Evolutionary conservation across 352 stramenopile genomes (phyloP), one percentile per base, ranked within the genome.

Genomic region (Lagenidium giganteum): DNA sequence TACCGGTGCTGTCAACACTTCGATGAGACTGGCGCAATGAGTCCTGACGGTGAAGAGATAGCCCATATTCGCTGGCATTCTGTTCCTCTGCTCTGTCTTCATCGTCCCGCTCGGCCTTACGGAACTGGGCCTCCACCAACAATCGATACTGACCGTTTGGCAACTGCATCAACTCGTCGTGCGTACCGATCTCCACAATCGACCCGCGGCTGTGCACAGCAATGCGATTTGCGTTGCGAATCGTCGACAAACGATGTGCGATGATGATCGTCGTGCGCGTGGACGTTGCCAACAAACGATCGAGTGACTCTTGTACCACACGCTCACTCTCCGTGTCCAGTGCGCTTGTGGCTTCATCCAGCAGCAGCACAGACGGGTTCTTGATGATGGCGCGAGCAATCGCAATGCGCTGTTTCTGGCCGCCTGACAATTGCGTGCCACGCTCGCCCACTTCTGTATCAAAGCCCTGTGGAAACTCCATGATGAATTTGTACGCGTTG

Each of bases 181-280:
- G 91, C 3, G 75, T 95, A 8, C 92, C 94, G n/a, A 71, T 52
- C 54, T 97, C 90, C 4, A 90, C 73, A 21, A 98, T 79, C 34
- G 53, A 53, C 8, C 93, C 91, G 20, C 84, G 54, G 22, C 95
- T 56, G 42, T 98, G 57, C 8, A 98, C 91, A 25, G 89, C 71
- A 48, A 98, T 98, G 36, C 77, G 62, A 60, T 97, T 84, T 46
- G 83, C 90, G 70, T 95, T 81, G 42, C 86, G 77, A 45, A 97
- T 78, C 1, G 85, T 97, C 33, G 68, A 86, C 8, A 97, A 54
- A 20, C 90, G 69, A 66, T 97, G 90, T 2, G 90, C 88, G 45
- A 95, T 87, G 29, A 96, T 85, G 23, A 97, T 63, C 16, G 75
- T 93, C 5, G 87, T 97, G 12, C 66, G 67, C 11, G 57, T 64